Evolutionary conservation across 805 yeast genomes (phyloP), one percentile per base, ranked within the genome.

Genomic region (Pichia scutulata): DNA sequence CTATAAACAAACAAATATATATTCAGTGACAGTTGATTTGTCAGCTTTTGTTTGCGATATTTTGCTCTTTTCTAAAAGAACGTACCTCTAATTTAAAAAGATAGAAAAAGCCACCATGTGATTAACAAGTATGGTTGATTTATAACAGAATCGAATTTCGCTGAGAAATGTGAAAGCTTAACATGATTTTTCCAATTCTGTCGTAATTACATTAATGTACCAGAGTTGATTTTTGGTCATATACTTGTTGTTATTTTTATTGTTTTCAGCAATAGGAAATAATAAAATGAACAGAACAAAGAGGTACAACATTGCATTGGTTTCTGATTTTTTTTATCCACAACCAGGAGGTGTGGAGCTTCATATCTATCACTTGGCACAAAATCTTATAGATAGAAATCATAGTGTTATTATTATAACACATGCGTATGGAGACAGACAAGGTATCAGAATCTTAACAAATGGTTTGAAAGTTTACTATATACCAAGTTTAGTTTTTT

Each of bases 331-430:
- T 73, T 93, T 93, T 78, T 93, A 86, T 68, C 99, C 99, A 12
- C 99, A 93, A 64, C 85, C 97, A 0, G 99, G 99, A 4, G 99
- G 99, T 10, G 95, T 93, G 2, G 99, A 93, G 65, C 81, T 92
- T 54, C 99, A 93, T 64, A 86, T 92, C 18, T 89, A 88, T 65
- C 98, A 93, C 65, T 68, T 93, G 23, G 83, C 98, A 0, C 95
- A 89, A 65, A 80, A 84, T 60, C 76, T 90, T 49, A 83, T 88
- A 10, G 79, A 78, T 21, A 67, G 82, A 39, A 97, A 97, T 9
- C 97, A 90, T 62, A 79, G 86, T 4, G 97, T 92, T 12, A 69
- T 90, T 7, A 79, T 93, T 23, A 76, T 93, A 30, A 89, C 99
- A 10, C 99, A 93, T 66, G 82, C 89, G 21, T 90, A 93, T 61